These are phyloP conservation scores for Pythium graminicola DNA, from an alignment of 352 stramenopile species.

Conservation along the genomic window DNA sequence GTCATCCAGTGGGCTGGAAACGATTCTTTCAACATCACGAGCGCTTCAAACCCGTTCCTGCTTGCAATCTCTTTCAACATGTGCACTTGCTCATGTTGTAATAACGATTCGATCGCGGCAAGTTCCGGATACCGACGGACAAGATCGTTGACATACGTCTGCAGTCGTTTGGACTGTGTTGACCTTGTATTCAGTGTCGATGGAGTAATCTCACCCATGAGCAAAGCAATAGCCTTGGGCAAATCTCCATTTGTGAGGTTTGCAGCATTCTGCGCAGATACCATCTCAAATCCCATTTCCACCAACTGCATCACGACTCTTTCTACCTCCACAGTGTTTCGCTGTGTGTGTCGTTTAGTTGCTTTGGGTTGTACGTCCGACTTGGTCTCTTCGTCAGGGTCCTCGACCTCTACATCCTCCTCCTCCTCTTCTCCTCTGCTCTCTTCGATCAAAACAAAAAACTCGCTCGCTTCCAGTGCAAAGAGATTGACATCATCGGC, in stretches of 20 bases:
- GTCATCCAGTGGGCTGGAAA: constrained; percentile 32
- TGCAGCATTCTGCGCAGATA: constrained; percentile 29
- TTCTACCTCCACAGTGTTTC: neutral
- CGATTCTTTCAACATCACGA: constrained; percentile 44
- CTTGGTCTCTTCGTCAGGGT: constrained; percentile 17
- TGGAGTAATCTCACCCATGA: constrained; percentile 30
- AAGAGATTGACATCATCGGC: constrained; percentile 54
- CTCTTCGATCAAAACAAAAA: constrained; percentile 56
- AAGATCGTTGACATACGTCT: constrained; percentile 11
- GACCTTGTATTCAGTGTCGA: neutral
- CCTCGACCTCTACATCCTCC: neutral
- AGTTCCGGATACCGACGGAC: constrained; percentile 13
- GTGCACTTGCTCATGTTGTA: constrained; percentile 18
- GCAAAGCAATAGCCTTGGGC: constrained; percentile 29
- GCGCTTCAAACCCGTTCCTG: constrained; percentile 36
- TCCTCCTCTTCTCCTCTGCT: neutral
- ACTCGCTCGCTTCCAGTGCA: constrained; percentile 37
- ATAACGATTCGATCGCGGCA: constrained; percentile 16
- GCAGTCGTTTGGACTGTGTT: neutral
- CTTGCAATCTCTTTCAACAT: constrained; percentile 26
- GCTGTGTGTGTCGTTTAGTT: constrained; percentile 1
- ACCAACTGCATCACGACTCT: constrained; percentile 32
- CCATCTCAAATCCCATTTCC: constrained; percentile 49
- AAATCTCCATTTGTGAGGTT: constrained; percentile 29
- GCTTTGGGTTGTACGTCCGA: constrained; percentile 1